Evolutionary conservation across 2,329 filamentous ascomycete genomes (phyloP).

Genomic region (Elsinoe ampelina): DNA sequence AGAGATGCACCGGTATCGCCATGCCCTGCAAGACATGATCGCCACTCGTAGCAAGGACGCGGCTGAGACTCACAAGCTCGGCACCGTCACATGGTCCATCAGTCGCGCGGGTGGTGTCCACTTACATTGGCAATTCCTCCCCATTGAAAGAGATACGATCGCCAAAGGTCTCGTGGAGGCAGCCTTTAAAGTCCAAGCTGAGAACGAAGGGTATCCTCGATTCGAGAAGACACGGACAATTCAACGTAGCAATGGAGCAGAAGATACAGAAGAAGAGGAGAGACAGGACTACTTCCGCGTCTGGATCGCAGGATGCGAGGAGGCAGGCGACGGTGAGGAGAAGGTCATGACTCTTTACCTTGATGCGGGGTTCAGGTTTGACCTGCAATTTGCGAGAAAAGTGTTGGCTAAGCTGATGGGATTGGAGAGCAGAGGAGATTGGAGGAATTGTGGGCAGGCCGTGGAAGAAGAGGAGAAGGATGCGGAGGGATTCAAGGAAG

Average conservation of each 20-base stretch:
- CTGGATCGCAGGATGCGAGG: slow-evolving; percentile 21
- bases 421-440: slow-evolving; percentile 68
- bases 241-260: slow-evolving; percentile 16
- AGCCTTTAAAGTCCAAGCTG: slow-evolving; percentile 78
- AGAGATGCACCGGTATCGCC: slow-evolving; percentile 79
- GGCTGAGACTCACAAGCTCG: slow-evolving; percentile 44
- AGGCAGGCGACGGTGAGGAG: slow-evolving; percentile 44
- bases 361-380: slow-evolving; percentile 64
- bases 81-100: slow-evolving; percentile 87
- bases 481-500: slow-evolving; percentile 66
- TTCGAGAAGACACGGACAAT: slow-evolving; percentile 29
- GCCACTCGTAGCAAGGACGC: slow-evolving; percentile 13
- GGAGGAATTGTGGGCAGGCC: slow-evolving; percentile 75
- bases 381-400: slow-evolving; percentile 78
- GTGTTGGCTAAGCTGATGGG: slow-evolving; percentile 82
- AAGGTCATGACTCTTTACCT: slow-evolving; percentile 67
- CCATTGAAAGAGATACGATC: slow-evolving; percentile 60
- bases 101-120: slow-evolving; percentile 74
- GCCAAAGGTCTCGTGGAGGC: slow-evolving; percentile 69
- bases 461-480: slow-evolving; percentile 70
- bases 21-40: slow-evolving; percentile 71
- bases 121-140: slow-evolving; percentile 87
- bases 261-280: slow-evolving; percentile 24
- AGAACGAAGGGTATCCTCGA: slow-evolving; percentile 56
- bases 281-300: slow-evolving; percentile 32